Base-by-base conservation (phyloP, 148 eudicot genomes). In the Rhododendron simsii region DNA sequence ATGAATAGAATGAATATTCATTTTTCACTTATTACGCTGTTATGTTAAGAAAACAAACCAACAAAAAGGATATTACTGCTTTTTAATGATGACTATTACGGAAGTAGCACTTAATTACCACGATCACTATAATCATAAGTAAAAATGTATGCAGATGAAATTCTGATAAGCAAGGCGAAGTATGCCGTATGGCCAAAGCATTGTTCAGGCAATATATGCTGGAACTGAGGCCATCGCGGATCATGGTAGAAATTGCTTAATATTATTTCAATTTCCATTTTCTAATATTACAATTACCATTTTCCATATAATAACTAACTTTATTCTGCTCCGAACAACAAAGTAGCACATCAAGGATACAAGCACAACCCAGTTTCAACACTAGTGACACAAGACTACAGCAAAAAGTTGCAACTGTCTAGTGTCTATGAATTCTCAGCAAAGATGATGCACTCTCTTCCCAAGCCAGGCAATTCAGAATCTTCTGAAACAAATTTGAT, bases 211-310 rank as follows among this genome's bases (percentile, higher is more conserved):
- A 78, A 45, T n/a, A 13, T 78, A 44, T 44, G 30, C 11, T 20
- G 4, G 14, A 21, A 21, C 23, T 9, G 26, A 44, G 51, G 51
- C 13, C 81, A 78, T 45, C n/a, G 13, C 28, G 7, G 35, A n/a
- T 78, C 81, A 78, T 78, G 81, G 81, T 78, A n/a, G 81, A 78
- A 12, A 47, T 11, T n/a, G 55, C 53, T 78, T 4, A 45, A 76
- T 21, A 41, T 8, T 78, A 11, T 45, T 79, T 50, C 23, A 8
- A 26, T 48, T 78, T 78, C 15, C 39, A 37, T 35, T 35, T 35
- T 35, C 2, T 35, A 35, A 35, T 35, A 35, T 35, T 35, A 35
- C 37, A 35, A 35, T 35, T 35, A 1, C 37, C 28, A 13, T 78
- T 45, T 21, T n/a, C 50, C n/a, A 51, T 12, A 15, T 7, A 48